Percentiles rank a stretch among this genome's conserved stretches.
Evolutionary conservation across 1,139 yeast genomes (phyloP).

Genomic region (Debaryomyces sp.): DNA sequence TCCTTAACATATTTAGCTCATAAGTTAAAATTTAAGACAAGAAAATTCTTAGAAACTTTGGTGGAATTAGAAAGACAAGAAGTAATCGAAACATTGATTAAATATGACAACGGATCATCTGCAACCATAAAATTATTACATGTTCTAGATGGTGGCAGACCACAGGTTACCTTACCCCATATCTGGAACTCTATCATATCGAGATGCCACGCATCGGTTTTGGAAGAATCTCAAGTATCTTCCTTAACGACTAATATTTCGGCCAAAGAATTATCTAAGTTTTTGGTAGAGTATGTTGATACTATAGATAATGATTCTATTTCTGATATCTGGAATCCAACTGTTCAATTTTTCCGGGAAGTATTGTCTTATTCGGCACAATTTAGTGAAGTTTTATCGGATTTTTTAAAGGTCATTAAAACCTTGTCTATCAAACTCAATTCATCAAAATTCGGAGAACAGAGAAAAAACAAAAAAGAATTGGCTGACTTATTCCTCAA

Average conservation of each 20-base stretch:
- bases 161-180: conserved; percentile 73
- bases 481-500: conserved; percentile 64
- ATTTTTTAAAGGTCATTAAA: conserved; percentile 52
- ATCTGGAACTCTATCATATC: conserved; percentile 57
- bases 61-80: conserved; percentile 74
- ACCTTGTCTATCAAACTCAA: conserved; percentile 58
- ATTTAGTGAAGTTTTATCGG: conserved; percentile 55
- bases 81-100: conserved; percentile 66
- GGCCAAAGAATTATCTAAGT: conserved; percentile 46
- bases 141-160: conserved; percentile 83
- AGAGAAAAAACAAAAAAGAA: conserved; percentile 63
- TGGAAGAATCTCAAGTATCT: conserved; percentile 41
- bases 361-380: conserved; percentile 48
- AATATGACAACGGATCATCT: conserved; percentile 26
- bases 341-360: conserved; percentile 62
- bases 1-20: conserved; percentile 65
- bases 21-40: conserved; percentile 71
- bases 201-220: conserved; percentile 33
- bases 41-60: conserved; percentile 68
- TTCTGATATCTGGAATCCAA: conserved; percentile 70
- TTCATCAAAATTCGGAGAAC: conserved; percentile 62
- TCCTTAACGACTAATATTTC: conserved; percentile 45
- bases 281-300: conserved; percentile 59
- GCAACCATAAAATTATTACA: conserved; percentile 56
- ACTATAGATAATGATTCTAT: conserved; percentile 75